A percentile compares a stretch with the other conserved stretches of the same genome.
Evolutionary conservation across 441 rosid genomes (phyloP).

Genomic region (Eutrema salsugineum): DNA sequence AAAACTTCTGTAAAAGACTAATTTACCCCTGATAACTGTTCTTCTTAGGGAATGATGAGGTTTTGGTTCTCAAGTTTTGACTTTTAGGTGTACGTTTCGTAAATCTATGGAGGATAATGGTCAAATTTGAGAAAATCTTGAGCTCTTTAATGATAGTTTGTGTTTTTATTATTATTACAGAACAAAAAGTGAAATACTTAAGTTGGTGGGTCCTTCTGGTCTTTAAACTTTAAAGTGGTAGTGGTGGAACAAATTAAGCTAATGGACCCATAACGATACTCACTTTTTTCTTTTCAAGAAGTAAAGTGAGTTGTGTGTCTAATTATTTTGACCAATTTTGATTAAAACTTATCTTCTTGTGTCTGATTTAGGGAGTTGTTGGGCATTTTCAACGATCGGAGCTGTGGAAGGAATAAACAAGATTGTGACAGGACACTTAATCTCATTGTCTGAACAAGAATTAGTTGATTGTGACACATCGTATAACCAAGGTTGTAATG

Average conservation of each 20-base stretch:
- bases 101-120: neutral
- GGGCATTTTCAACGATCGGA: slow-evolving; percentile 88
- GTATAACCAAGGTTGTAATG: slow-evolving; percentile 81
- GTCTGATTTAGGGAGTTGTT: slow-evolving; percentile 69
- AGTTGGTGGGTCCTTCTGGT: slow-evolving; percentile 12
- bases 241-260: neutral
- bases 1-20: neutral
- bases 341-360: neutral
- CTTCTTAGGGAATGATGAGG: neutral
- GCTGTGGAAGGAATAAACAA: slow-evolving; percentile 91
- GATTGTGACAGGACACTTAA: slow-evolving; percentile 68
- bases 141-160: neutral
- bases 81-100: slow-evolving; percentile 15
- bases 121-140: neutral
- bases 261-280: slow-evolving; percentile 7
- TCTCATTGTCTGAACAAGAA: slow-evolving; percentile 85
- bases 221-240: neutral
- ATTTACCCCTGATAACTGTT: neutral
- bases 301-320: neutral
- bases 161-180: neutral
- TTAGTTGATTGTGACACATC: slow-evolving; percentile 79
- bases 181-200: neutral
- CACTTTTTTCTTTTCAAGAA: neutral
- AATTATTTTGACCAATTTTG: neutral
- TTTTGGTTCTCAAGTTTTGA: slow-evolving; percentile 6